Evolutionary conservation across 257 asterid species (phyloP).

Genomic region (Nicotiana otophora): DNA sequence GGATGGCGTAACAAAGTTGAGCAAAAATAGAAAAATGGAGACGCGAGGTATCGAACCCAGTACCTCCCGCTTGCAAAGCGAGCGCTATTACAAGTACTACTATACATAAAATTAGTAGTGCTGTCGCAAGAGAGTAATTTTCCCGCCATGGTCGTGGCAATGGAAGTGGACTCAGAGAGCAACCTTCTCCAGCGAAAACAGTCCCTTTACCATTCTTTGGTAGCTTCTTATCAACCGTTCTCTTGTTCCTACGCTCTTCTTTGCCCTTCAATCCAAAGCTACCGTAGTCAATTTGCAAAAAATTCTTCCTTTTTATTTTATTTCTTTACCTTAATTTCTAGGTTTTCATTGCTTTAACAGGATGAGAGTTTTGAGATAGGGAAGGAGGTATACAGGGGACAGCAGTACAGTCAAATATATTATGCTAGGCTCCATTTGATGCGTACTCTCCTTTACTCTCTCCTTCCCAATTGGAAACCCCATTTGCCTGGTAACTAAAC

Average conservation of each 20-base stretch:
- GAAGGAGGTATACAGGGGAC: slow-evolving; percentile 83
- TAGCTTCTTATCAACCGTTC: slow-evolving; percentile 9
- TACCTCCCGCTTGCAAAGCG: background rate
- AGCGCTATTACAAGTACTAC: background rate
- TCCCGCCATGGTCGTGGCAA: slow-evolving; percentile 64
- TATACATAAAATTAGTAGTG: background rate
- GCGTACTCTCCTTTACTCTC: slow-evolving; percentile 86
- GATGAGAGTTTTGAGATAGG: slow-evolving; percentile 65
- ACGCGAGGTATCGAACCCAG: too few relatives aligned
- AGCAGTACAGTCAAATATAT: slow-evolving; percentile 94
- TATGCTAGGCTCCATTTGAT: slow-evolving; percentile 85
- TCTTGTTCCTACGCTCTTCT: background rate
- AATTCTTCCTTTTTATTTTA: background rate
- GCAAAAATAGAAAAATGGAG: too few relatives aligned
- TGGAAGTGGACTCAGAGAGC: slow-evolving; percentile 51
- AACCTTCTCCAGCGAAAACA: slow-evolving; percentile 57
- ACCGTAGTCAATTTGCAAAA: background rate
- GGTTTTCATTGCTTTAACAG: slow-evolving; percentile 23
- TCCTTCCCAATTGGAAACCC: slow-evolving; percentile 85
- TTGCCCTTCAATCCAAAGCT: background rate
- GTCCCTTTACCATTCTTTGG: slow-evolving; percentile 56
- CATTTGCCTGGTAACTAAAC: slow-evolving; percentile 52
- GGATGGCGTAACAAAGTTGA: too few relatives aligned
- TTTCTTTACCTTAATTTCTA: background rate
- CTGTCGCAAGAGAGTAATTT: slow-evolving; percentile 12